Base-by-base conservation (phyloP, 75 land plant species). In the Gnetum montanum region DNA sequence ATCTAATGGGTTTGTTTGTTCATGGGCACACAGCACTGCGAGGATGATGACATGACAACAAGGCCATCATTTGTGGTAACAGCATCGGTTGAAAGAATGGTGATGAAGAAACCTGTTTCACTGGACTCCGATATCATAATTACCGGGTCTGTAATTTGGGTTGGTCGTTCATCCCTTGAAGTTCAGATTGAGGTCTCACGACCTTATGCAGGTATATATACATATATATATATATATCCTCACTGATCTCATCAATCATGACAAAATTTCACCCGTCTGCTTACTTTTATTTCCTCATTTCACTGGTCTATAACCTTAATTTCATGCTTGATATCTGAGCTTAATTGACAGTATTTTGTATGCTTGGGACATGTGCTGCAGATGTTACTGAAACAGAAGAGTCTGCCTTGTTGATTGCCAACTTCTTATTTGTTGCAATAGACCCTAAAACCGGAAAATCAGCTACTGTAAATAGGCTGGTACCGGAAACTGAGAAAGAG, bases 361-460 rank as follows among this genome's bases (percentile, higher is more conserved):
- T 40, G 43, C 15, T 8, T 62, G 31, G 30, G 34, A n/a, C 6
- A 1, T 49, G 11, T 40, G 28, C 36, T 3, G 8, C 70, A 74
- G 78, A 47, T 43, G 52, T 8, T 18, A 33, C 70, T 19, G 43
- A 54, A 19, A 25, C 28, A 51, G 46, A 70, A 38, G 80, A 80
- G 26, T 56, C 79, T 41, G 64, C 88, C 22, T 86, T 84, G 37
- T 63, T 92, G 1, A 72, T 77, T n/a, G 95, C 97, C 46, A 79
- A 88, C 68, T 92, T 92, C 71, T 88, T 79, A 28, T 88, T 92
- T 66, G 97, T 92, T 34, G 89, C 97, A 16, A 79, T 89, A 51
- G 97, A 92, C 68, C 84, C 75, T 3, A 73, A 78, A 35, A 92
- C 86, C 1, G 70, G 74, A 31, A 84, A 84, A 68, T 80, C 89